These are phyloP conservation scores for Phyllosticta capitalensis DNA, from an alignment of 2,329 filamentous ascomycete species.

Conservation along the genomic window DNA sequence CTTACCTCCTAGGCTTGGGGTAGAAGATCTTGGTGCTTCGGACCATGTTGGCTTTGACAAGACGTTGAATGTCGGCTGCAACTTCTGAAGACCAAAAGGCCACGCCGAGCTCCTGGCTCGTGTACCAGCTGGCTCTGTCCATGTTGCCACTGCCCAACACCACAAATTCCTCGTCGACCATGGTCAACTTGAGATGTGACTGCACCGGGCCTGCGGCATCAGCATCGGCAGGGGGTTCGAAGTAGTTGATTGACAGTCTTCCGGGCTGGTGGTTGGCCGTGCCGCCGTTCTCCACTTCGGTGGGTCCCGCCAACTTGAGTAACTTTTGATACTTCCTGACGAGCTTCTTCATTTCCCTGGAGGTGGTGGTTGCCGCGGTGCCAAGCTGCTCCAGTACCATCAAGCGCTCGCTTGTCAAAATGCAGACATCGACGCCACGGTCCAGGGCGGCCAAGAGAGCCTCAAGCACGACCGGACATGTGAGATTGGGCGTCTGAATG, in stretches of 20 bases:
- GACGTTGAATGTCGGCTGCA: background rate
- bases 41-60: slow-evolving; percentile 1
- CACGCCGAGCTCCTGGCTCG: slow-evolving; percentile 73
- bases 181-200: slow-evolving; percentile 67
- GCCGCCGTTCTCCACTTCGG: slow-evolving; percentile 37
- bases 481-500: slow-evolving; percentile 71
- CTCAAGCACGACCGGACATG: slow-evolving; percentile 53
- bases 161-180: slow-evolving; percentile 59
- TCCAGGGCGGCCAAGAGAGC: slow-evolving; percentile 52
- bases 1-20: background rate
- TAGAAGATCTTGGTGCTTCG: slow-evolving; percentile 3
- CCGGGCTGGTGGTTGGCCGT: slow-evolving; percentile 32
- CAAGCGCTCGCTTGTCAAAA: slow-evolving; percentile 59
- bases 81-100: slow-evolving; percentile 30
- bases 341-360: slow-evolving; percentile 52
- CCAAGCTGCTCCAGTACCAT: slow-evolving; percentile 76
- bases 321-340: slow-evolving; percentile 44
- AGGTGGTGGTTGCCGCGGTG: slow-evolving; percentile 66
- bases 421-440: slow-evolving; percentile 57
- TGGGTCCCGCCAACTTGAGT: slow-evolving; percentile 12
- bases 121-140: slow-evolving; percentile 79
- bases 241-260: slow-evolving; percentile 50
- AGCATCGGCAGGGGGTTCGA: slow-evolving; percentile 29
- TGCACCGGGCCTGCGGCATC: slow-evolving; percentile 53
- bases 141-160: slow-evolving; percentile 74